Conservation (phyloP, 495 filamentous ascomycete genomes). For the Podospora sp. region DNA sequence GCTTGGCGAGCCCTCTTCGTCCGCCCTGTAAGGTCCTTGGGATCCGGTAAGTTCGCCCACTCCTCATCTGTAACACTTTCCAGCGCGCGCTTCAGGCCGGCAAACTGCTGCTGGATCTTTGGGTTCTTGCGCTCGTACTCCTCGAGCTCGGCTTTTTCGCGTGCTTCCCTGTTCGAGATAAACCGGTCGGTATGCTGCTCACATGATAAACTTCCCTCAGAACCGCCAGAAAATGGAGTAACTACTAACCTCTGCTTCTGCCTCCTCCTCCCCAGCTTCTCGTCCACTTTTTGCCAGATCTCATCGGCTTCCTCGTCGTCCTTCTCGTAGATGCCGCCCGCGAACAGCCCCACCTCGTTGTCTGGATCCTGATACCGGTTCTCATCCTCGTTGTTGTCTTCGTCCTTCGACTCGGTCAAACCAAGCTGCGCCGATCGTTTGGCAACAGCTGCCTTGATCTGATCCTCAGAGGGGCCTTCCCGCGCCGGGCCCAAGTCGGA, state of each 20-base stretch:
- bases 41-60: slow-evolving; percentile 93
- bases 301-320: slow-evolving; percentile 97
- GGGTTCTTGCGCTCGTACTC: slow-evolving; percentile 97
- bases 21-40: slow-evolving; percentile 93
- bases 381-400: slow-evolving; percentile 81
- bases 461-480: slow-evolving; percentile 95
- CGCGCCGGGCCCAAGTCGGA: slow-evolving; percentile 95
- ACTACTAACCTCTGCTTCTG: slow-evolving; percentile 85
- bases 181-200: slow-evolving; percentile 60
- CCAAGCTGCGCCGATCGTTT: slow-evolving; percentile 87
- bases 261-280: slow-evolving; percentile 89
- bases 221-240: slow-evolving; percentile 24
- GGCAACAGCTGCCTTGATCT: slow-evolving; percentile 95
- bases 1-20: slow-evolving; percentile 84
- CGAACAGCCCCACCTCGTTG: slow-evolving; percentile 94
- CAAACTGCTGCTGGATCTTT: slow-evolving; percentile 98
- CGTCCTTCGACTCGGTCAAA: slow-evolving; percentile 71
- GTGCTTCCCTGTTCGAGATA: slow-evolving; percentile 89
- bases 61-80: slow-evolving; percentile 90
- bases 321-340: slow-evolving; percentile 88
- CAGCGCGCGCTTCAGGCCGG: slow-evolving; percentile 88
- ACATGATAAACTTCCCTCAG: neutral
- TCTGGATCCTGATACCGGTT: slow-evolving; percentile 89
- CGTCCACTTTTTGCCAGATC: slow-evolving; percentile 93
- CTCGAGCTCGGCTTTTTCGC: slow-evolving; percentile 85